Evolutionary conservation across 2,329 filamentous ascomycete genomes (phyloP), one percentile per base, ranked within the genome.

Genomic region (Cryphonectria carpinicola): DNA sequence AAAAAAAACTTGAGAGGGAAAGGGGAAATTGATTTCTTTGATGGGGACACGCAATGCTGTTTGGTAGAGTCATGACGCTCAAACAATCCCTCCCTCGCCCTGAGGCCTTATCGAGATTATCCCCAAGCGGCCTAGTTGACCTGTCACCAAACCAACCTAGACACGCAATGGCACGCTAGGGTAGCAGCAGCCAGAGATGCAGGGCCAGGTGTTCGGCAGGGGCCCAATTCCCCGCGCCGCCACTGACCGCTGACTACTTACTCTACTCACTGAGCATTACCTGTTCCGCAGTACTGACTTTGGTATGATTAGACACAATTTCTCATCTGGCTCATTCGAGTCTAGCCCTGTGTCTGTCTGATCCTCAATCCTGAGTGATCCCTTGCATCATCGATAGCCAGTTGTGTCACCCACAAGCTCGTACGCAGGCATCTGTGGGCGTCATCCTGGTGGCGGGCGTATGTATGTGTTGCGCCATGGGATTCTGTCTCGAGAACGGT

Each of bases 101-200:
- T 56, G 43, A 28, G 7, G 64, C 46, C 64, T 66, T 66, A 66
- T 66, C 64, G 64, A 66, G 64, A 56, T 66, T 66, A 39, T 43
- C 64, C 35, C 64, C 32, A 46, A 41, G 32, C 5, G 35, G 64
- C 43, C 25, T 66, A 66, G 64, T 8, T 39, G 35, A 13, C 49
- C 46, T 56, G 64, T 66, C 64, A 52, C 13, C 37, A 41, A 39
- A 41, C 39, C 4, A 13, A 28, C 43, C 62, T 65, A 25, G 41
- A 6, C 39, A 64, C 10, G 61, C 61, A 64, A n/a, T 32, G 54
- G 25, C 54, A 56, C 25, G 2, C 11, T 28, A 56, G n/a, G 22
- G 22, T 28, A 56, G 11, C 52, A 49, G 46, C 46, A 49, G 37
- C 37, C 46, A 19, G 43, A 46, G 43, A 46, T 46, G 19, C 46